phyloP scores from a whole-genome alignment of 441 rosid genomes.

The Bocquillonia castaneifolia region DNA sequence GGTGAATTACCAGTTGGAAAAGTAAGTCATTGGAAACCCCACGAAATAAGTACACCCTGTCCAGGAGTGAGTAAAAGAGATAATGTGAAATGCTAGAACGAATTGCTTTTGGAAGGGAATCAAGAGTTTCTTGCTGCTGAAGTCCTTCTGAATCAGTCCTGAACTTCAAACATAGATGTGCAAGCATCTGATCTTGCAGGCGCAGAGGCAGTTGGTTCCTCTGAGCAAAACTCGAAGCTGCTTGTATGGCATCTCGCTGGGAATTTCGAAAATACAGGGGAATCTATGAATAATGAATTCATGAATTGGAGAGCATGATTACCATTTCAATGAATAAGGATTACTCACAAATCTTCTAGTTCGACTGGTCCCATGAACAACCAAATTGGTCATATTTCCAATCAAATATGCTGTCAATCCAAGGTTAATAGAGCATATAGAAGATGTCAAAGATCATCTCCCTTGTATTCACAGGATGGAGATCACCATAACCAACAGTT shows the following conservation, averaged over 20 bases:
- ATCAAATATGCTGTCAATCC: slow-evolving; percentile 78
- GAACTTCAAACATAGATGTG: slow-evolving; percentile 70
- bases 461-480: slow-evolving; percentile 75
- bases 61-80: slow-evolving; percentile 69
- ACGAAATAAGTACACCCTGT: slow-evolving; percentile 63
- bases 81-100: slow-evolving; percentile 75
- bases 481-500: slow-evolving; percentile 82
- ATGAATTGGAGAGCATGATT: not conserved
- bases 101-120: slow-evolving; percentile 85
- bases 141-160: slow-evolving; percentile 82
- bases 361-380: slow-evolving; percentile 81
- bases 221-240: slow-evolving; percentile 75
- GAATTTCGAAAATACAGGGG: slow-evolving; percentile 7
- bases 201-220: slow-evolving; percentile 67
- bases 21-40: slow-evolving; percentile 77
- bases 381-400: slow-evolving; percentile 91
- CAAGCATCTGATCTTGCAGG: slow-evolving; percentile 85
- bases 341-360: slow-evolving; percentile 75
- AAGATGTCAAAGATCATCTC: slow-evolving; percentile 78
- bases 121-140: slow-evolving; percentile 79
- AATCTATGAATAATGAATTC: slow-evolving; percentile 2
- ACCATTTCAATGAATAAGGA: not conserved
- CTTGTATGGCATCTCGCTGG: slow-evolving; percentile 86
- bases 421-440: slow-evolving; percentile 78
- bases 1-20: slow-evolving; percentile 62